Conservation (phyloP, 176 grass and related monocot genomes). For the Rhynchospora tenuis region DNA sequence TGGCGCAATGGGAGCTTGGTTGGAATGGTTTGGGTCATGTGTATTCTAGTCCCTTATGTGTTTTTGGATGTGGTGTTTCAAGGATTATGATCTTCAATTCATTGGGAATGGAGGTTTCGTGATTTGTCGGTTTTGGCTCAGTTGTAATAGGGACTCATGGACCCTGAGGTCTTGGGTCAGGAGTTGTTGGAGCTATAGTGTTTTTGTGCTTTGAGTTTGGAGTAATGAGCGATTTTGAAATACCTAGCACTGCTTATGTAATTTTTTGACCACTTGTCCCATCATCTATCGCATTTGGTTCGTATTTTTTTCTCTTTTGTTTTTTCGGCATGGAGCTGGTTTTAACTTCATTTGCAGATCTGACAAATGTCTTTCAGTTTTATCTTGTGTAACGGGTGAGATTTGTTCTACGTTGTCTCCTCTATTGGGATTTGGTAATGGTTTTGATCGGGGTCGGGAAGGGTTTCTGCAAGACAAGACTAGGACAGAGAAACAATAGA, state of each 20-base stretch:
- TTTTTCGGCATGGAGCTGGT: background rate
- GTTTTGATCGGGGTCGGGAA: background rate
- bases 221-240: background rate
- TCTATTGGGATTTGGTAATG: background rate
- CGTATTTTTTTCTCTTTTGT: slow-evolving; percentile 14
- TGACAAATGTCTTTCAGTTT: background rate
- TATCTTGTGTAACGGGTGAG: background rate
- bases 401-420: background rate
- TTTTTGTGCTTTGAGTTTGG: background rate
- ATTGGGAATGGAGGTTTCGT: background rate
- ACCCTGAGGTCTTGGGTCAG: background rate
- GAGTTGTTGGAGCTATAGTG: background rate
- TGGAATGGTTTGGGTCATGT: too few species aligned
- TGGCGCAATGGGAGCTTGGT: background rate
- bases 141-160: background rate
- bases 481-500: background rate
- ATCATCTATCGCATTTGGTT: slow-evolving; percentile 15
- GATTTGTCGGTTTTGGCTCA: background rate
- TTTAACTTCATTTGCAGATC: background rate
- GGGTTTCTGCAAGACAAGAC: background rate
- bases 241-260: too few species aligned
- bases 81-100: background rate
- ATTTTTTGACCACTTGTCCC: background rate
- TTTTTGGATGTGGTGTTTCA: background rate
- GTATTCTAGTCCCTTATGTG: too few species aligned